These are phyloP conservation scores for Aspergillus sp. DNA, from an alignment of 2,329 filamentous ascomycete genomes.

Conservation along the genomic window DNA sequence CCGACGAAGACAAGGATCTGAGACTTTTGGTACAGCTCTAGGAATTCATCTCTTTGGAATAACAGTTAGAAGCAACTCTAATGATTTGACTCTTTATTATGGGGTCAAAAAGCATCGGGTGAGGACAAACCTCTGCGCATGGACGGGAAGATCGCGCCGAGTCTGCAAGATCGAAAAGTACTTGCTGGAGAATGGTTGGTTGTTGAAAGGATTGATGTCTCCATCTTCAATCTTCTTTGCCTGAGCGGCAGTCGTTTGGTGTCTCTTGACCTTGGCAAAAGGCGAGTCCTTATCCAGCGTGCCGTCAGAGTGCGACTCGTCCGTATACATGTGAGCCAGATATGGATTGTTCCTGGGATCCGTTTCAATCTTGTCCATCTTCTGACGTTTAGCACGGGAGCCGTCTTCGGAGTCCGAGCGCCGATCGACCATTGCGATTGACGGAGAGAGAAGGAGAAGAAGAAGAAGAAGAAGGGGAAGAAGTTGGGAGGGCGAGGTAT, in stretches of 20 bases:
- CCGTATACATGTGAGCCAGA: slow-evolving; percentile 81
- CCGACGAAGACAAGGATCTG: slow-evolving; percentile 98
- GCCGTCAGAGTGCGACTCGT: slow-evolving; percentile 27
- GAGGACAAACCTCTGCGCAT: slow-evolving; percentile 73
- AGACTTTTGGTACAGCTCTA: slow-evolving; percentile 85
- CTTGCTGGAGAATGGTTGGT: slow-evolving; percentile 69
- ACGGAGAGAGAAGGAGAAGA: slow-evolving; percentile 12
- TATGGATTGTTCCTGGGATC: slow-evolving; percentile 74
- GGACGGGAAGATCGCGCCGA: slow-evolving; percentile 82
- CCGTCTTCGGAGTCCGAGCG: slow-evolving; percentile 53
- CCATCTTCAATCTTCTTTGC: slow-evolving; percentile 75
- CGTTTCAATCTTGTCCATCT: slow-evolving; percentile 47
- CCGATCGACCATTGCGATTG: slow-evolving; percentile 54
- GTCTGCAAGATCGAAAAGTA: slow-evolving; percentile 89
- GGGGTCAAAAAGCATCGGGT: neutral
- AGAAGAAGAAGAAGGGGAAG: slow-evolving; percentile 10
- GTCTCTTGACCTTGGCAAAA: slow-evolving; percentile 69
- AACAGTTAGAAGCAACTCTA: neutral
- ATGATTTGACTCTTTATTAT: neutral
- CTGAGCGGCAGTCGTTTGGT: slow-evolving; percentile 75
- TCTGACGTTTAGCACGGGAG: slow-evolving; percentile 55
- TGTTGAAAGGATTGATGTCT: slow-evolving; percentile 82
- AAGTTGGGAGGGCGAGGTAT: neutral
- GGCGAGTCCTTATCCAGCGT: slow-evolving; percentile 41
- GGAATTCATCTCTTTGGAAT: slow-evolving; percentile 73